Percentiles rank a stretch among this genome's conserved stretches.
Conservation (phyloP, 495 filamentous ascomycete species). For the Coniosporium apollinis region DNA sequence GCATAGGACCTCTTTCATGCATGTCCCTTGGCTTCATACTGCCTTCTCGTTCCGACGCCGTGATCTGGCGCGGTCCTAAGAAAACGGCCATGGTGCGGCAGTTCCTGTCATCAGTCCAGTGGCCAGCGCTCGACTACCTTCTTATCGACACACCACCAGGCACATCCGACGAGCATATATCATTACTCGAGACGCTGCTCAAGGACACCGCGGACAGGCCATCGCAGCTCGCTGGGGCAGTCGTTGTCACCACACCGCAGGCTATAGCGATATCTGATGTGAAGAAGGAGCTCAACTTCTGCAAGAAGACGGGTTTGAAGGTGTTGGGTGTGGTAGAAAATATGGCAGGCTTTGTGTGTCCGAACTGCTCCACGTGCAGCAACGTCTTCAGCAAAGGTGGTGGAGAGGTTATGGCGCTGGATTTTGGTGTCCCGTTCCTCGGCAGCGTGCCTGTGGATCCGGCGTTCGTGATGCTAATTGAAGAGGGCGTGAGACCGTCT, state of each 20-base stretch:
- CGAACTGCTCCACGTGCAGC: conserved; percentile 83
- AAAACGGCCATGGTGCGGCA: conserved; percentile 98
- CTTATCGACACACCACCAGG: conserved; percentile 93
- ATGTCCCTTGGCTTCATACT: conserved; percentile 93
- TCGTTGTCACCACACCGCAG: conserved; percentile 92
- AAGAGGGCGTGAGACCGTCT: conserved; percentile 36
- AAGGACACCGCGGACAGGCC: conserved; percentile 25
- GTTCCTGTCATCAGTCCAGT: conserved; percentile 83
- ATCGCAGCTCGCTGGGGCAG: conserved; percentile 51
- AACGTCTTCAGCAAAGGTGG: conserved; percentile 85
- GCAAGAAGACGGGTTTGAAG: conserved; percentile 63
- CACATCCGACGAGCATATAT: conserved; percentile 94
- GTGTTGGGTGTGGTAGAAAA: conserved; percentile 90
- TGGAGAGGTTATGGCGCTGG: conserved; percentile 73
- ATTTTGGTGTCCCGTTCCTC: conserved; percentile 69
- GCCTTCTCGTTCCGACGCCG: conserved; percentile 64
- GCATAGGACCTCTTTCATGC: conserved; percentile 53
- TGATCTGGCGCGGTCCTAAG: conserved; percentile 95
- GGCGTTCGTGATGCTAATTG: conserved; percentile 46
- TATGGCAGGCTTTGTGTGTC: conserved; percentile 94
- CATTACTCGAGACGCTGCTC: conserved; percentile 71
- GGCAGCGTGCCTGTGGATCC: conserved; percentile 83
- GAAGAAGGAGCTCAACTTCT: conserved; percentile 93
- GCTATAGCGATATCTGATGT: conserved; percentile 88
- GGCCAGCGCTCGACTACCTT: conserved; percentile 74